A percentile compares a stretch with the other conserved stretches of the same genome.
Evolutionary conservation across 768 basidiomycete genomes (phyloP).

Genomic region (Suillus occidentalis): DNA sequence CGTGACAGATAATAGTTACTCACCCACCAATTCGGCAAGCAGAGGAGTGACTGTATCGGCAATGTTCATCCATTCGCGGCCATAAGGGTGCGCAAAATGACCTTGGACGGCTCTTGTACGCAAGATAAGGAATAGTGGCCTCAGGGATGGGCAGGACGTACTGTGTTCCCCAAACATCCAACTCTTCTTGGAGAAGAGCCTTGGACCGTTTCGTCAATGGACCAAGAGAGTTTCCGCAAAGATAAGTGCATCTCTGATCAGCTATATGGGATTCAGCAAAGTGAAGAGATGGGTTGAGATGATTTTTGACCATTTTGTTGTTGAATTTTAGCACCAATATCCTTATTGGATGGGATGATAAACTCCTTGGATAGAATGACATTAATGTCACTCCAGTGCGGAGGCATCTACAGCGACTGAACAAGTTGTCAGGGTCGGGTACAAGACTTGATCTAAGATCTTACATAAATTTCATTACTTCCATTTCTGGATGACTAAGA

Average conservation of each 20-base stretch:
- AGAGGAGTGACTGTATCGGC: conserved; percentile 69
- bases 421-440: background rate
- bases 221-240: conserved; percentile 96
- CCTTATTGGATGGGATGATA: conserved; percentile 52
- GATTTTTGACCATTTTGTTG: conserved; percentile 38
- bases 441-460: conserved; percentile 18
- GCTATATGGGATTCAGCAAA: conserved; percentile 22
- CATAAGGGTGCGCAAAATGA: conserved; percentile 87
- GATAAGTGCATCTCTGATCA: conserved; percentile 69
- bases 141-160: conserved; percentile 30
- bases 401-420: conserved; percentile 13
- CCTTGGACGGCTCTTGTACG: conserved; percentile 74
- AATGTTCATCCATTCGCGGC: conserved; percentile 80
- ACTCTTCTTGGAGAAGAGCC: conserved; percentile 75
- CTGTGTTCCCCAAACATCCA: conserved; percentile 80
- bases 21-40: conserved; percentile 83
- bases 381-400: conserved; percentile 20
- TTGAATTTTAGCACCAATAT: conserved; percentile 43
- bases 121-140: conserved; percentile 9
- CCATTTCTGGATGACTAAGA: conserved; percentile 12
- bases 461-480: conserved; percentile 12
- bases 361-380: conserved; percentile 52
- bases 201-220: conserved; percentile 73
- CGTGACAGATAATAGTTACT: conserved; percentile 25
- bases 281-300: conserved; percentile 4